Percentiles rank a stretch among this genome's conserved stretches.
Conservation (phyloP, 768 basidiomycete species). For the Cyclocybe aegerita region DNA sequence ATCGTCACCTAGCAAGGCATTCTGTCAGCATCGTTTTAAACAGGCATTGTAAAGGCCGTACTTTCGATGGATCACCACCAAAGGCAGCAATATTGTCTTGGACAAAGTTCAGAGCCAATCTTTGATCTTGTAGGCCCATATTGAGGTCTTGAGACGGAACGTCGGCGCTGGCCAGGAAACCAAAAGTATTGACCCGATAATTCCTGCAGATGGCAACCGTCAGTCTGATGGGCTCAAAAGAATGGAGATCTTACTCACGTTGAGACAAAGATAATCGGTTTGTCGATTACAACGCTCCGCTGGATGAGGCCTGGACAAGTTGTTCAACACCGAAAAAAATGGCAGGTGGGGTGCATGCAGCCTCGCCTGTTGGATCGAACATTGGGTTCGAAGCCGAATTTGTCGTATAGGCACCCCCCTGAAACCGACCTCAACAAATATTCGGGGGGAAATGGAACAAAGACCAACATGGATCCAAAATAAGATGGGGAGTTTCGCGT, state of each 20-base stretch:
- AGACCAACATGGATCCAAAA: constrained; percentile 34
- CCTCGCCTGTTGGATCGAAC: constrained; percentile 48
- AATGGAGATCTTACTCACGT: constrained; percentile 28
- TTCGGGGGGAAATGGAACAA: not conserved
- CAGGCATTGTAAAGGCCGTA: constrained; percentile 9
- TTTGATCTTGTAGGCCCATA: constrained; percentile 60
- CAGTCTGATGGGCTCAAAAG: not conserved
- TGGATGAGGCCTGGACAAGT: constrained; percentile 24
- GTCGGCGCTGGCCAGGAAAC: constrained; percentile 50
- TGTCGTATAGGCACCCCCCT: constrained; percentile 51
- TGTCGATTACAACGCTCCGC: constrained; percentile 42
- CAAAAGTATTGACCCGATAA: constrained; percentile 58
- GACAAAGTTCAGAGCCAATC: constrained; percentile 55
- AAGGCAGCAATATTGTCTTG: constrained; percentile 66
- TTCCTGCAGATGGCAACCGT: constrained; percentile 32
- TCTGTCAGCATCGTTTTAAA: not conserved
- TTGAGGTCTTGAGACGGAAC: constrained; percentile 52
- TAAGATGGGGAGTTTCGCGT: constrained; percentile 35
- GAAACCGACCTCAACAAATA: not conserved
- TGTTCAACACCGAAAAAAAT: not conserved
- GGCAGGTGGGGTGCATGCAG: not conserved
- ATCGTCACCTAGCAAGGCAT: constrained; percentile 42
- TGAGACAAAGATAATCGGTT: constrained; percentile 59
- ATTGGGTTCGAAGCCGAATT: constrained; percentile 40
- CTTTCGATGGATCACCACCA: constrained; percentile 62